Conservation (phyloP, 305 asterid species). For the Petunia hybrid region DNA sequence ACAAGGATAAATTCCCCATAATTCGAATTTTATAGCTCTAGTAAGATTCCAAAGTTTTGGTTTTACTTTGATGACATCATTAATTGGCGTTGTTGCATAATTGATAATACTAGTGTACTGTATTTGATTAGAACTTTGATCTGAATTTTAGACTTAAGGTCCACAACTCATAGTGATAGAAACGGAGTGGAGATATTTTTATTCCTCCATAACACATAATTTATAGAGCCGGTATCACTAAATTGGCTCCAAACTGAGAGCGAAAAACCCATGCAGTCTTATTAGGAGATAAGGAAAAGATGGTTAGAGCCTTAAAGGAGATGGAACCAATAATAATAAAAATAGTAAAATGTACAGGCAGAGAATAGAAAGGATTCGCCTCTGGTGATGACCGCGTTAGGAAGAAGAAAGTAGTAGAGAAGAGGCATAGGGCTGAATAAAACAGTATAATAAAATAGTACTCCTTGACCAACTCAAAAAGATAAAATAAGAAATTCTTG, state of each 20-base stretch:
- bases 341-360: no score
- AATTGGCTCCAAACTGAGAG: background rate
- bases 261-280: background rate
- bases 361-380: no score
- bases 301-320: constrained; percentile 20
- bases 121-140: background rate
- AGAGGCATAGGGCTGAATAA: background rate
- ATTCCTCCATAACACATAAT: background rate
- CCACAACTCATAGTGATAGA: constrained; percentile 14
- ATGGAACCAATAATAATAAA: constrained; percentile 5
- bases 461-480: no score
- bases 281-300: background rate
- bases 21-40: background rate
- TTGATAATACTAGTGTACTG: background rate
- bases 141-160: background rate
- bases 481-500: no score
- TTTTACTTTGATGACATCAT: constrained; percentile 21
- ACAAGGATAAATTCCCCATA: background rate
- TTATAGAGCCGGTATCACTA: background rate
- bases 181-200: constrained; percentile 10
- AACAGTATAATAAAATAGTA: no score
- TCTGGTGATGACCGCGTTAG: no score
- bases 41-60: background rate
- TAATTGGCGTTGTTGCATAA: constrained; percentile 1
- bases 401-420: constrained; percentile 14